These are phyloP conservation scores for Stephanodiscus minutulus DNA, from an alignment of 108 stramenopile genomes.

Conservation along the genomic window DNA sequence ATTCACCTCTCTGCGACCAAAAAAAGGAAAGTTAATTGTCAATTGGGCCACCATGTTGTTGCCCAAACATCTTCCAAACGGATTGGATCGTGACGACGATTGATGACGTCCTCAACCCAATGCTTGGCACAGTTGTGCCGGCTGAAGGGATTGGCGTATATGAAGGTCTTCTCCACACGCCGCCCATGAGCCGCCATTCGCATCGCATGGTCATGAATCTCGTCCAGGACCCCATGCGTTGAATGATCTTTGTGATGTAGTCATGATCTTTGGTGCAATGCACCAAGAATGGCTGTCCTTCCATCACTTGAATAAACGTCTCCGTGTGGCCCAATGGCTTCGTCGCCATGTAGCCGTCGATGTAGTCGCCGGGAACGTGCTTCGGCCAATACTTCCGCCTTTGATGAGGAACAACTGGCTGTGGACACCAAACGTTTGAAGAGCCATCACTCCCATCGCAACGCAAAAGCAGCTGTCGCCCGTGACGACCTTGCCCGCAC, in stretches of 20 bases:
- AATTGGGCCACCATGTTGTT: no score
- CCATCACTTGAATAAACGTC: not conserved
- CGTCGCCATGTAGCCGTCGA: not conserved
- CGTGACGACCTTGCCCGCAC: slow-evolving; percentile 8
- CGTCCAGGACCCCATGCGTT: not conserved
- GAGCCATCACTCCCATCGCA: not conserved
- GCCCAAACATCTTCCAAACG: no score
- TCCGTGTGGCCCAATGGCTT: not conserved
- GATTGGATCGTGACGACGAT: no score
- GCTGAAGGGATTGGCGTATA: no score
- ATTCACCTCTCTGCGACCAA: no score
- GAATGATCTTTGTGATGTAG: slow-evolving; percentile 16
- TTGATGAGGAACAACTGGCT: slow-evolving; percentile 1
- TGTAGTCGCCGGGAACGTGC: slow-evolving; percentile 2
- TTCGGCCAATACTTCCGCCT: slow-evolving; percentile 14
- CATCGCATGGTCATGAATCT: not conserved
- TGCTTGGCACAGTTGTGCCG: no score
- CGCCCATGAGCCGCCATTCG: no score
- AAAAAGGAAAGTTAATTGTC: no score
- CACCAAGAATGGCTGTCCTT: slow-evolving; percentile 1
- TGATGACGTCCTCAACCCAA: no score
- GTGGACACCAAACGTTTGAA: slow-evolving; percentile 2
- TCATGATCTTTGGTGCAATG: slow-evolving; percentile 3
- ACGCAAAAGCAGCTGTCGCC: slow-evolving; percentile 21
- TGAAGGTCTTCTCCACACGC: no score